These are phyloP conservation scores for Acer saccharum DNA, from an alignment of 345 rosid genomes.

Conservation along the genomic window DNA sequence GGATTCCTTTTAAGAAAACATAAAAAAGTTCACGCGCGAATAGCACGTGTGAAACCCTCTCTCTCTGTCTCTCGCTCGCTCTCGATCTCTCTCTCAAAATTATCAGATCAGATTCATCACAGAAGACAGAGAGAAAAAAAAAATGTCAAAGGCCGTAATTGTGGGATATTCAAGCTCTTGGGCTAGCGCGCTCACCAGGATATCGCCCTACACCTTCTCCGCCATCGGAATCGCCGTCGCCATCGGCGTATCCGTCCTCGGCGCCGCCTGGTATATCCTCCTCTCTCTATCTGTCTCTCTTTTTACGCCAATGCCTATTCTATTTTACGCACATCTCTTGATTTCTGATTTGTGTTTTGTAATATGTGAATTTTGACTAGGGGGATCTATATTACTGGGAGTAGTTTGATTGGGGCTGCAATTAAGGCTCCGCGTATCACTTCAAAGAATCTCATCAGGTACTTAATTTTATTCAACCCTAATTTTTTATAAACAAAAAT, in stretches of 20 bases:
- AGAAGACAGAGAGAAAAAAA: not conserved
- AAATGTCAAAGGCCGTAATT: conserved; percentile 40
- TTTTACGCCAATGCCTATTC: not conserved
- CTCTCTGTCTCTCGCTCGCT: not conserved
- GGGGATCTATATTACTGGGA: conserved; percentile 97
- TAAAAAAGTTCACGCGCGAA: not conserved
- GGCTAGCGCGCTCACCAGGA: conserved; percentile 69
- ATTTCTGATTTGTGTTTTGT: not conserved
- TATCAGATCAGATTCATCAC: conserved; percentile 17
- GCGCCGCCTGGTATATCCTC: conserved; percentile 86
- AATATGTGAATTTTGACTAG: conserved; percentile 28
- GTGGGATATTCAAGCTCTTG: conserved; percentile 67
- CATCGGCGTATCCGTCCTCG: conserved; percentile 98
- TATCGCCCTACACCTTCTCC: conserved; percentile 94
- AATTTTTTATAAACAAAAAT: not conserved
- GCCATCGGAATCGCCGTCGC: conserved; percentile 95
- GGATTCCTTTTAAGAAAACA: not conserved
- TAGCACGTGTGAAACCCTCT: conserved; percentile 5
- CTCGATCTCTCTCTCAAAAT: not conserved
- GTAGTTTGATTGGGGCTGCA: conserved; percentile 99
- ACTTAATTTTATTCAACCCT: conserved; percentile 9
- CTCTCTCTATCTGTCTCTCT: not conserved
- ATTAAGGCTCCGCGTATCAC: conserved; percentile 98
- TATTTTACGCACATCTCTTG: not conserved
- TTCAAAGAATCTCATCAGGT: conserved; percentile 97